phyloP scores from a whole-genome alignment of 208 protist species.

The Acanthamoeba lenticulata region DNA sequence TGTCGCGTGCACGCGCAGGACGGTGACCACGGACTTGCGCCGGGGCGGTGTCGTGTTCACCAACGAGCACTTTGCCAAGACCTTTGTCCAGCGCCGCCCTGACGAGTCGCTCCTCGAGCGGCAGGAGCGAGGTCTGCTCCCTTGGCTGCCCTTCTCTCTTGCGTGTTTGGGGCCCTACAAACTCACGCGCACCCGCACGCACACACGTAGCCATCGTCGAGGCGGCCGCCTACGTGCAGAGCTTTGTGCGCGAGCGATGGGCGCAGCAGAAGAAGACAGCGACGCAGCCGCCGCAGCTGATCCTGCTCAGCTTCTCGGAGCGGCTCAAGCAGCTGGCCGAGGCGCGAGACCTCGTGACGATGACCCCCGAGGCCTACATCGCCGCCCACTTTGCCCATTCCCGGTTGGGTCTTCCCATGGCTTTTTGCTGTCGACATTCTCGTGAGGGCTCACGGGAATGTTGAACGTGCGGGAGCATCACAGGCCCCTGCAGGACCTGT shows the following conservation, averaged over 20 bases:
- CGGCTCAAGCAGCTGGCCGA: background rate
- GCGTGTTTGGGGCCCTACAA: background rate
- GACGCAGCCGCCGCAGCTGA: background rate
- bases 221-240: background rate
- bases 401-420: background rate
- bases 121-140: background rate
- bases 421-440: background rate
- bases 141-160: background rate
- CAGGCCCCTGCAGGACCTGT: slow-evolving; percentile 1
- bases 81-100: background rate
- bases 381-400: background rate
- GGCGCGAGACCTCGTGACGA: background rate
- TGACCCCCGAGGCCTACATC: slow-evolving; percentile 27
- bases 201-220: background rate
- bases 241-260: background rate
- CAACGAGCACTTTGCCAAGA: slow-evolving; percentile 10
- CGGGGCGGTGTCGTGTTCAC: background rate
- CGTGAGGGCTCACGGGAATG: background rate
- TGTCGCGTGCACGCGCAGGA: background rate
- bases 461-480: too few species aligned
- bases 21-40: background rate
- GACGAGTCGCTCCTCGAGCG: background rate
- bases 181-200: background rate
- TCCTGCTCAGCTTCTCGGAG: slow-evolving; percentile 8
- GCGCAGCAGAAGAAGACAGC: background rate